Evolutionary conservation across 176 grass and related monocot genomes (phyloP).

Genomic region (Triticum monococcum): DNA sequence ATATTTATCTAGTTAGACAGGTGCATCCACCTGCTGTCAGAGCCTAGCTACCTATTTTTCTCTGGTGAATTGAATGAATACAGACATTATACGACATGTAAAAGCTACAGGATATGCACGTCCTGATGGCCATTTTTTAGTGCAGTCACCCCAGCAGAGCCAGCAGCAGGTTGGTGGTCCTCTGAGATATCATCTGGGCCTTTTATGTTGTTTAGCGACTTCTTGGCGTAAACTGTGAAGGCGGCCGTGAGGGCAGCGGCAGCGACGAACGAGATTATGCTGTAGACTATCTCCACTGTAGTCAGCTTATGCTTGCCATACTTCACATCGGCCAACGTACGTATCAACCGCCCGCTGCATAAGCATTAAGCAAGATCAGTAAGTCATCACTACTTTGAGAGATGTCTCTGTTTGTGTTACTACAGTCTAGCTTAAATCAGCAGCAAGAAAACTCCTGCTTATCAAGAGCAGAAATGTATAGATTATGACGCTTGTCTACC

Average conservation of each 20-base stretch:
- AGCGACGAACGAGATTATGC: slow-evolving; percentile 67
- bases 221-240: slow-evolving; percentile 92
- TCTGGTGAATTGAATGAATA: not conserved
- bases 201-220: slow-evolving; percentile 58
- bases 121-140: slow-evolving; percentile 25
- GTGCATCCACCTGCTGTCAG: not conserved
- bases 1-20: not conserved
- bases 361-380: slow-evolving; percentile 18
- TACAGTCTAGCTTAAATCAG: too few relatives aligned
- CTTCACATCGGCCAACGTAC: slow-evolving; percentile 80
- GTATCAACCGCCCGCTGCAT: slow-evolving; percentile 88
- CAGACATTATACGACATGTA: slow-evolving; percentile 34
- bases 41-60: not conserved
- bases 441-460: too few relatives aligned
- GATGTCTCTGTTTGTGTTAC: not conserved
- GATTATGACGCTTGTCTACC: too few relatives aligned
- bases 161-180: not conserved
- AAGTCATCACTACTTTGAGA: slow-evolving; percentile 15
- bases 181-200: slow-evolving; percentile 24
- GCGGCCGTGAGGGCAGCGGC: slow-evolving; percentile 55
- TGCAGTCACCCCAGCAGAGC: not conserved
- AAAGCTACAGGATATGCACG: not conserved
- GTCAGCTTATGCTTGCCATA: slow-evolving; percentile 90
- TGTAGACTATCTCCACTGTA: slow-evolving; percentile 79
- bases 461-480: too few relatives aligned